Base-by-base conservation (phyloP, 2,329 filamentous ascomycete species). In the Coleophoma cylindrospora region DNA sequence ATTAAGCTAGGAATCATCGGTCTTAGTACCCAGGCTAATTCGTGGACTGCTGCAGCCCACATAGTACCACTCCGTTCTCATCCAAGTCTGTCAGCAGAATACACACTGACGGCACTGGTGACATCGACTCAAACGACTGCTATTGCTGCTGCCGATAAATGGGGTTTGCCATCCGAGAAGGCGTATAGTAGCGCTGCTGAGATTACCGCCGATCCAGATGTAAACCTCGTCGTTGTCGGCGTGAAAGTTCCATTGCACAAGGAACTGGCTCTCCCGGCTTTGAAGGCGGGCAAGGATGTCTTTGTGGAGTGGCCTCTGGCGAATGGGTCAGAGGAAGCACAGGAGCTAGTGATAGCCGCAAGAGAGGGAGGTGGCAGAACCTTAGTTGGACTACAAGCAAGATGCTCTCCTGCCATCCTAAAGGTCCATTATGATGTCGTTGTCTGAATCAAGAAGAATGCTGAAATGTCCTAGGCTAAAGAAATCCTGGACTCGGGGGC, bases 271-370 rank as follows among this genome's bases (percentile, higher is more conserved):
- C 66, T 65, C 34, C 72, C 73, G 2, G 68, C 66, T 12, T 57
- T 79, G 4, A 59, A 66, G 47, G 68, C 70, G 4, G 66, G 68
- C 17, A 77, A 77, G 56, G 65, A 72, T 40, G 68, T 74, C 14
- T 77, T 73, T 50, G 67, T 71, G 17, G 75, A 78, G 55, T 75
- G 74, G 73, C 75, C 73, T 5, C 61, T 76, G 1, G 74, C 64
- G 0, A 62, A 65, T 4, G 72, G 67, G 40, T 44, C 70, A 2
- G 53, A 60, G 1, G 66, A 75, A 51, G 69, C 72, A 1, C 65
- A 70, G 38, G 70, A 75, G 52, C 61, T 80, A 32, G 58, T 63
- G 0, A 57, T 59, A 1, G 51, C 75, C 12, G 74, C 74, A 0
- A 62, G 66, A 44, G 51, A 62, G 34, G 70, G 69, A 32, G 66